Conservation (phyloP, 805 yeast genomes). For the Groenewaldozyma salmanticensis region DNA sequence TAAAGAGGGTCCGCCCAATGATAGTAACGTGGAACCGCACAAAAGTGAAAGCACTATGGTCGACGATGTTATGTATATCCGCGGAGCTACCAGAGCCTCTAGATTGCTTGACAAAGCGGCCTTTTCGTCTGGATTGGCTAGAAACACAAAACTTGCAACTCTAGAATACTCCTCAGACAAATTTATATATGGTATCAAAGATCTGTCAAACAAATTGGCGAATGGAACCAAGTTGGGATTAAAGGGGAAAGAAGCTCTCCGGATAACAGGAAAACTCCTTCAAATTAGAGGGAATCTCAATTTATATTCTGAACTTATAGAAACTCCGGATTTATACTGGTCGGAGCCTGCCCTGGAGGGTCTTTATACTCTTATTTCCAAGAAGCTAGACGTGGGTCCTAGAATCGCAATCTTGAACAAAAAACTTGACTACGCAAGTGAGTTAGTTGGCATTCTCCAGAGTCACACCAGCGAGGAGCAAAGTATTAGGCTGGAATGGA, state of each 20-base stretch:
- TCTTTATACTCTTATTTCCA: constrained; percentile 62
- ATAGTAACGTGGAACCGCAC: constrained; percentile 1
- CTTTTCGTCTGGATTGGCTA: constrained; percentile 75
- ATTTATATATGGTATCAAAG: constrained; percentile 53
- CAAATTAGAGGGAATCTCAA: constrained; percentile 74
- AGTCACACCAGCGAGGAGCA: constrained; percentile 68
- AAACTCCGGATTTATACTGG: constrained; percentile 92
- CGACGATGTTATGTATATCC: constrained; percentile 65
- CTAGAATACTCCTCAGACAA: constrained; percentile 64
- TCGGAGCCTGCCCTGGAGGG: constrained; percentile 76
- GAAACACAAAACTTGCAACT: constrained; percentile 79
- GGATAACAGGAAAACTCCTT: constrained; percentile 64
- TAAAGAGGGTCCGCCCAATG: constrained; percentile 1
- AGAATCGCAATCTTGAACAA: constrained; percentile 72
- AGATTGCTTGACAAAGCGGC: constrained; percentile 72
- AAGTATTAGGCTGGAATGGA: constrained; percentile 75
- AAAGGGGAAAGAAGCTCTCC: constrained; percentile 44
- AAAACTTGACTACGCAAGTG: constrained; percentile 83
- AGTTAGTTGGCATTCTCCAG: constrained; percentile 71
- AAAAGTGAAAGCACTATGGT: constrained; percentile 31
- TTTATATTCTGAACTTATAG: constrained; percentile 77
- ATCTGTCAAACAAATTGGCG: constrained; percentile 56
- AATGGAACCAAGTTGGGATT: constrained; percentile 45
- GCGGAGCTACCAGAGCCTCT: constrained; percentile 37
- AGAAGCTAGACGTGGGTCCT: constrained; percentile 63